Percentiles rank a stretch among this genome's conserved stretches.
Evolutionary conservation across 805 yeast species (phyloP).

Genomic region (Teunomyces tritomae): DNA sequence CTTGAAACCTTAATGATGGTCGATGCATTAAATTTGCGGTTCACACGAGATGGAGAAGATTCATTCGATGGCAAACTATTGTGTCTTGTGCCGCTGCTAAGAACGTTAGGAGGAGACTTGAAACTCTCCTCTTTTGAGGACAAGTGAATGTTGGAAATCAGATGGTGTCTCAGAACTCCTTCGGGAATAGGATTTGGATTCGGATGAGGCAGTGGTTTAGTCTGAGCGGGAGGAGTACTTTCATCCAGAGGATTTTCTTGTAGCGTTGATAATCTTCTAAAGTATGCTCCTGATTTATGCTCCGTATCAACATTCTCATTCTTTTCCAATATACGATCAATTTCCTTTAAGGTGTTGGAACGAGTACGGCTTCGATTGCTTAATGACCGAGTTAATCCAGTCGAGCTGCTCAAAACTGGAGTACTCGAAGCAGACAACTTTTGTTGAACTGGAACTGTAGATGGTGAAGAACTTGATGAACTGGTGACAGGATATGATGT

Average conservation of each 20-base stretch:
- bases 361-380: conserved; percentile 24
- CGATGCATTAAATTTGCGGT: conserved; percentile 9
- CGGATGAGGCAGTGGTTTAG: not conserved
- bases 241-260: conserved; percentile 48
- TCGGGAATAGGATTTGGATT: not conserved
- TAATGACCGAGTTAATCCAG: conserved; percentile 9
- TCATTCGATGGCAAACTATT: conserved; percentile 9
- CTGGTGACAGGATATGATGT: not conserved
- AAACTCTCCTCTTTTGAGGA: not conserved
- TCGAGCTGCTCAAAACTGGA: conserved; percentile 7
- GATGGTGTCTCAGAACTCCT: conserved; percentile 5
- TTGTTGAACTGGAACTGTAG: not conserved
- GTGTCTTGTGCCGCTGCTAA: not conserved
- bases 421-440: conserved; percentile 1
- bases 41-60: conserved; percentile 9
- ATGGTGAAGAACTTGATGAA: conserved; percentile 4
- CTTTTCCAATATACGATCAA: conserved; percentile 34
- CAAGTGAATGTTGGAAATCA: conserved; percentile 4
- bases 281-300: conserved; percentile 59
- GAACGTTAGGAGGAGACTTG: conserved; percentile 2
- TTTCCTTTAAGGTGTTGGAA: conserved; percentile 36
- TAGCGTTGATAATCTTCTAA: conserved; percentile 61
- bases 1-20: conserved; percentile 48
- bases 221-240: not conserved
- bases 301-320: conserved; percentile 41